Base-by-base conservation (phyloP, 768 basidiomycete species). In the Albatrellus ellisii region DNA sequence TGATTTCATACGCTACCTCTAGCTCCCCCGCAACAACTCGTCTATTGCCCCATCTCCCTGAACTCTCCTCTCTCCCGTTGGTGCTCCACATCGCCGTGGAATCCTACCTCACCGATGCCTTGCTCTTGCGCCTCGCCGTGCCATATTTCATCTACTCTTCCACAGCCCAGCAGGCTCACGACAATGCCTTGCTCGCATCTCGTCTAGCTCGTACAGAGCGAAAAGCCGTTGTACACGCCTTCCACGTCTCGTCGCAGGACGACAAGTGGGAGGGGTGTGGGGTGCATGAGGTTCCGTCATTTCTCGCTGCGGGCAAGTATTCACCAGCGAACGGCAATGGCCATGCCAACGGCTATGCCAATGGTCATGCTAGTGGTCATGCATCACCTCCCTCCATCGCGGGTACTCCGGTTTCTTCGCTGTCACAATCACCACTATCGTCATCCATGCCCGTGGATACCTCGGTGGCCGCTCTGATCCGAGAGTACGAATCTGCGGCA, bases 101-200 rank as follows among this genome's bases (percentile, higher is more conserved):
- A 33, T 65, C 73, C 44, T 79, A 86, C 56, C 70, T 90, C 33
- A 75, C 84, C 26, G 77, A 83, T 48, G 75, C 77, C 29, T 69
- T 92, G 31, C 64, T 80, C 10, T 77, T 94, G 44, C 78, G 80
- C 29, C 74, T 81, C n/a, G 70, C 77, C 15, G 73, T 87, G 4
- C 84, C 85, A 22, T 86, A 79, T 61, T 79, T 90, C 56, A 52
- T 98, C 38, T 68, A 92, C 53, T 92, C 89, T 5, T 69, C 73
- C 26, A 75, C 72, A 1, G 58, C 75, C 3, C 83, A 89, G 56
- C 73, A 90, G 54, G 87, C 90, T 3, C 84, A 94, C 52, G 87
- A 92, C 55, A 80, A 97, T 59, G 84, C 89, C 18, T 63, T 97
- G 26, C 71, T 98, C 14, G 88, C 89, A 11, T 78, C 86, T 39